Conservation (phyloP, 202 grass and related monocot genomes). For the Bolboschoenoplectus hybrid region DNA sequence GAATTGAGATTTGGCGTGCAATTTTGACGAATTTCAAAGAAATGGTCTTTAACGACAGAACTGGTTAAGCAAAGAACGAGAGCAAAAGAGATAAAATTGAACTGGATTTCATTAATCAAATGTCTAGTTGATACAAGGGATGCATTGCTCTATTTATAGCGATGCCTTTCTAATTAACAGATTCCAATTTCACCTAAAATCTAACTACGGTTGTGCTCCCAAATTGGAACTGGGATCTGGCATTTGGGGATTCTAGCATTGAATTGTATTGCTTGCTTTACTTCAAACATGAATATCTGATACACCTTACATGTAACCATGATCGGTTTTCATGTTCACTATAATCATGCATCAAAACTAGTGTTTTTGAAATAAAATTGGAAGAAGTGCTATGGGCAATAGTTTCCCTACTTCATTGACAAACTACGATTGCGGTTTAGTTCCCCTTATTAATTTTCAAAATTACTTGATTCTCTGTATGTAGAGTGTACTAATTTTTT, state of each 20-base stretch:
- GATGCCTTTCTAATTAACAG: too few relatives aligned
- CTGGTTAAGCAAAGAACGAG: too few relatives aligned
- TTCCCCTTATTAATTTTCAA: not conserved
- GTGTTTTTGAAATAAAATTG: not conserved
- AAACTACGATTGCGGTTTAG: not conserved
- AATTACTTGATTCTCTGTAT: not conserved
- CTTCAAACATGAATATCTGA: not conserved
- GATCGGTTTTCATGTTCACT: not conserved
- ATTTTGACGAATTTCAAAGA: too few relatives aligned
- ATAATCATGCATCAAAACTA: slow-evolving; percentile 1
- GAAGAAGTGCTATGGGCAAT: not conserved
- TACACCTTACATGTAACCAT: not conserved
- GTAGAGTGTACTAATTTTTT: not conserved
- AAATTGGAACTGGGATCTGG: too few relatives aligned
- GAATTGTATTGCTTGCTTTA: not conserved
- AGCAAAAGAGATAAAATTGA: too few relatives aligned
- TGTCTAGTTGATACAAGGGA: too few relatives aligned
- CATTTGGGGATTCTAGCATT: not conserved
- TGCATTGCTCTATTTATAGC: too few relatives aligned
- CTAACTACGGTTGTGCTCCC: too few relatives aligned
- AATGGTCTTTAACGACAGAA: too few relatives aligned
- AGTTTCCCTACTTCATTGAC: not conserved
- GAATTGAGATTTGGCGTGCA: too few relatives aligned
- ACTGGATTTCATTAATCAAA: too few relatives aligned
- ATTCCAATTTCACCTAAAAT: too few relatives aligned